Base-by-base conservation (phyloP, 176 grass and related monocot species). In the Panicum miliaceum region DNA sequence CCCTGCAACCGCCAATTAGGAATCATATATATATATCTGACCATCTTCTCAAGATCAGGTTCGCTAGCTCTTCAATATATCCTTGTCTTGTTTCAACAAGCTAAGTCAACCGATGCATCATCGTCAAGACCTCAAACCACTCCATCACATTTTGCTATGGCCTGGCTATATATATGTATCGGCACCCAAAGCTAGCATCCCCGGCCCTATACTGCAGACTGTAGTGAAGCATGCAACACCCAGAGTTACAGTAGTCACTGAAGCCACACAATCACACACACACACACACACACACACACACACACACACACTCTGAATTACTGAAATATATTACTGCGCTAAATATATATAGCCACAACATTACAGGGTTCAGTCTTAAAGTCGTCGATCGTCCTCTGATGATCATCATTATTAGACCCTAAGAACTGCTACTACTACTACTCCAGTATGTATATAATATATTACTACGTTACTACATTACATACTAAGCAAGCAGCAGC, bases 21-120 rank as follows among this genome's bases (percentile, higher is more conserved):
- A 90, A 90, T 50, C 78, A 86, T 86, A n/a, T n/a, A n/a, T n/a
- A n/a, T n/a, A n/a, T n/a, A 82, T 86, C 11, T 64, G 54, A 73
- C 43, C 73, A 78, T 58, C 57, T 12, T 71, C 53, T 90, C 64
- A 82, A 71, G 78, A n/a, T n/a, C n/a, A 85, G 64, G 61, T 32
- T 68, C 27, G 37, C n/a, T n/a, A n/a, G n/a, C 52, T 46, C 68
- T 38, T 75, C 79, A 34, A 34, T n/a, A n/a, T n/a, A n/a, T 66
- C 16, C 56, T 73, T 84, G 87, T 67, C 81, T 48, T 72, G 66
- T 77, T 71, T 79, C 25, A 46, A 65, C 64, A 85, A 32, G 29
- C 29, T n/a, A 32, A 53, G 76, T 89, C 78, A 86, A 81, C 67
- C 83, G 14, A 69, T 70, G 52, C 80, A 73, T 32, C 10, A 2